A percentile compares a stretch with the other conserved stretches of the same genome.
Conservation (phyloP, 805 yeast species). For the Nakazawaea siamensis region DNA sequence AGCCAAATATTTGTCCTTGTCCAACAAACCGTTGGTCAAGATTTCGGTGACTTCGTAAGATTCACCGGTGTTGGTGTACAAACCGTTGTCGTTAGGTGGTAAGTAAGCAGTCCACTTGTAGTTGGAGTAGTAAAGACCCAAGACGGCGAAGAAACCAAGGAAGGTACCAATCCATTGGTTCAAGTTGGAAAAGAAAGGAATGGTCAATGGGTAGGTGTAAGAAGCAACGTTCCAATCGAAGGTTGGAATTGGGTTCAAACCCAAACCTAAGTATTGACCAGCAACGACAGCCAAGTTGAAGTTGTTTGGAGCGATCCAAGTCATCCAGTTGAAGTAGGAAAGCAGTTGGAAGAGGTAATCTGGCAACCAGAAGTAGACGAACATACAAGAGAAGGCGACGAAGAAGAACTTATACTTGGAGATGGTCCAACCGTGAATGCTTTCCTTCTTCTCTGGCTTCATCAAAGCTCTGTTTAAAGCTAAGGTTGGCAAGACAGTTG, state of each 20-base stretch:
- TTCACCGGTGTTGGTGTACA: conserved; percentile 44
- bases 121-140: conserved; percentile 33
- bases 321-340: conserved; percentile 43
- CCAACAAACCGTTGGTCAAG: conserved; percentile 35
- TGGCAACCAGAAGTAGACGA: conserved; percentile 38
- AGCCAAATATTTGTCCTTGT: conserved; percentile 33
- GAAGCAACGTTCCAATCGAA: conserved; percentile 39
- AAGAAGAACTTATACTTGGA: conserved; percentile 26
- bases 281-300: conserved; percentile 38
- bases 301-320: conserved; percentile 48
- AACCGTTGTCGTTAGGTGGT: conserved; percentile 36
- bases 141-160: conserved; percentile 22
- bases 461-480: conserved; percentile 41
- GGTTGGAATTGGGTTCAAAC: conserved; percentile 44
- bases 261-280: conserved; percentile 38
- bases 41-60: conserved; percentile 38
- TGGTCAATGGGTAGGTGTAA: conserved; percentile 25
- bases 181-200: conserved; percentile 32
- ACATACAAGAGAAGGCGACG: conserved; percentile 23
- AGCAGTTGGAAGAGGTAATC: conserved; percentile 32
- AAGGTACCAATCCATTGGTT: conserved; percentile 26
- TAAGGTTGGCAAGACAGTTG: conserved; percentile 36
- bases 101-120: conserved; percentile 27
- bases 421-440: conserved; percentile 25
- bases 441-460: conserved; percentile 24